phyloP scores from a whole-genome alignment of 73 alveolate species.

The Paramecium caudatum region DNA sequence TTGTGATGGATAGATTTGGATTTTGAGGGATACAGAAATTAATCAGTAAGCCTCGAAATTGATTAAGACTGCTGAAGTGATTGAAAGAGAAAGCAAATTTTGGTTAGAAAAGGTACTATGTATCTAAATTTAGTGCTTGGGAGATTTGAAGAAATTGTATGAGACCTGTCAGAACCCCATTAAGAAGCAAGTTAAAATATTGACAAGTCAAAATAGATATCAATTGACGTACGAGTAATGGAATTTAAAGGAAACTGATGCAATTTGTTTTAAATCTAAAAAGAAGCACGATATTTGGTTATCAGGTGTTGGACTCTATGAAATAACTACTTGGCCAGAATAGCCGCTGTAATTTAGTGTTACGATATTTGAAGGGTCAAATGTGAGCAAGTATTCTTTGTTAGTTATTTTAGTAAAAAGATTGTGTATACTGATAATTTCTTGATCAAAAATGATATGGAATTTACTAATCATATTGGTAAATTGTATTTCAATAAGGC shows the following conservation, averaged over 20 bases:
- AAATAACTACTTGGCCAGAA: slow-evolving; percentile 55
- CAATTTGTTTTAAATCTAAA: slow-evolving; percentile 53
- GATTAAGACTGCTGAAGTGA: slow-evolving; percentile 36
- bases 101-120: slow-evolving; percentile 29
- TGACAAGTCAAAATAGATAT: slow-evolving; percentile 40
- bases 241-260: slow-evolving; percentile 60
- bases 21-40: slow-evolving; percentile 57
- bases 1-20: slow-evolving; percentile 49
- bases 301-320: slow-evolving; percentile 65
- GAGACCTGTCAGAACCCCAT: slow-evolving; percentile 4
- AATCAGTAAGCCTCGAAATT: slow-evolving; percentile 22
- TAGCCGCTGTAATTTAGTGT: neutral
- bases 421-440: slow-evolving; percentile 12
- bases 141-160: slow-evolving; percentile 38
- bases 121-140: neutral
- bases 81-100: slow-evolving; percentile 55
- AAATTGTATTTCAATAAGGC: slow-evolving; percentile 53
- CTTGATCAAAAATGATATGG: slow-evolving; percentile 1
- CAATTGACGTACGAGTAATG: slow-evolving; percentile 53
- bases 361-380: slow-evolving; percentile 13
- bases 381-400: neutral
- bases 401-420: neutral
- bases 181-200: slow-evolving; percentile 24
- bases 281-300: slow-evolving; percentile 63
- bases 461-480: slow-evolving; percentile 27